Evolutionary conservation across 2,329 filamentous ascomycete genomes (phyloP).

Genomic region (Xenosphaeropsis pyriputrescens): DNA sequence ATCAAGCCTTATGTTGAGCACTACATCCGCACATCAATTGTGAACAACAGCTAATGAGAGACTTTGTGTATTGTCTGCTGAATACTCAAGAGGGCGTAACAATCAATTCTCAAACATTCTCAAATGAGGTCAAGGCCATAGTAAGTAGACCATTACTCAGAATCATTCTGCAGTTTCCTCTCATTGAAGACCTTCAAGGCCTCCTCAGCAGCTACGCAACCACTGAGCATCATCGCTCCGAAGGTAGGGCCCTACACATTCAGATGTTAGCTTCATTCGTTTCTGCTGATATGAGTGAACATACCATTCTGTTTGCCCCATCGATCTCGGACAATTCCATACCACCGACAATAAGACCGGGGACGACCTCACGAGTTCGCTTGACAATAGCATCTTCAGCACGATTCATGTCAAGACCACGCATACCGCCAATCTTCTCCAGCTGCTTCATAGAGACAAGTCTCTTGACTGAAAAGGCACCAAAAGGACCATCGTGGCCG

Average conservation of each 20-base stretch:
- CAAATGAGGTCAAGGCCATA: no score
- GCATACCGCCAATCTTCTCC: constrained; percentile 79
- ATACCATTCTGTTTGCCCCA: constrained; percentile 79
- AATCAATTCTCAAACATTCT: no score
- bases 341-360: constrained; percentile 80
- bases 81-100: no score
- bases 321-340: constrained; percentile 91
- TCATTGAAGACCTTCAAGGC: constrained; percentile 63
- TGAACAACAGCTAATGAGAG: no score
- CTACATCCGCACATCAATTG: no score
- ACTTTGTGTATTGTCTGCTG: no score
- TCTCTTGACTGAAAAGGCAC: constrained; percentile 81
- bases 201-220: constrained; percentile 86
- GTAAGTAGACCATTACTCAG: no score
- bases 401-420: constrained; percentile 80
- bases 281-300: no score
- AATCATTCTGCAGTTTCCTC: constrained; percentile 63
- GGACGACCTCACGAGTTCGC: constrained; percentile 74
- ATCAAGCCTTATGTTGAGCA: no score
- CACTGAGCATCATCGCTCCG: constrained; percentile 75
- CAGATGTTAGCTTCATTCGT: no score
- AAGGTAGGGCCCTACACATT: constrained; percentile 46
- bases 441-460: constrained; percentile 79
- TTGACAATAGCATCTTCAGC: constrained; percentile 93
- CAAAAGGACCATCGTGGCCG: constrained; percentile 82